Evolutionary conservation across 805 yeast genomes (phyloP).

Genomic region (Pichia nanzhaoensis): DNA sequence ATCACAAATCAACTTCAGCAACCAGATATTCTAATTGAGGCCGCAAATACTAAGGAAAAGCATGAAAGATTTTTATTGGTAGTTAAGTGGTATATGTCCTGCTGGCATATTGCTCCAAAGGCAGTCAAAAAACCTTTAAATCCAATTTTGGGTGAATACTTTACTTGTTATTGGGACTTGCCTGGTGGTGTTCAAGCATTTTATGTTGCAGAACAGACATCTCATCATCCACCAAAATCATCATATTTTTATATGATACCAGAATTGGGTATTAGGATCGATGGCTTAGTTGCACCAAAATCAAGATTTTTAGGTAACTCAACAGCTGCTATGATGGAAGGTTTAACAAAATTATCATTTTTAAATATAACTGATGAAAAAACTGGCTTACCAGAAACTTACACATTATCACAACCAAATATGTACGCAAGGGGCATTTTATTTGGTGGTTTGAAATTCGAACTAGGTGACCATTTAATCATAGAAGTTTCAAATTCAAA

Average conservation of each 20-base stretch:
- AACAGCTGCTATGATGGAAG: conserved; percentile 97
- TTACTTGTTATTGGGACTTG: conserved; percentile 88
- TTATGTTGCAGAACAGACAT: conserved; percentile 89
- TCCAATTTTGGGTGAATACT: conserved; percentile 89
- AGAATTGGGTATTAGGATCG: conserved; percentile 70
- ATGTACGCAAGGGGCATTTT: conserved; percentile 90
- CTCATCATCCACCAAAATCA: conserved; percentile 98
- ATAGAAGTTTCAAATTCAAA: conserved; percentile 56
- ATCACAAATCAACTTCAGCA: conserved; percentile 82
- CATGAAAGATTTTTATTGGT: conserved; percentile 65
- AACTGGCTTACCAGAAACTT: conserved; percentile 51
- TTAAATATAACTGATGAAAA: conserved; percentile 46
- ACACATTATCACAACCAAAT: conserved; percentile 89
- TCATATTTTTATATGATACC: conserved; percentile 88
- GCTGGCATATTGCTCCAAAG: conserved; percentile 98
- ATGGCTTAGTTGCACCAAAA: conserved; percentile 82
- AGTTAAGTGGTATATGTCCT: conserved; percentile 84
- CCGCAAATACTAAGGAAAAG: conserved; percentile 53
- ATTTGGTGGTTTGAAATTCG: conserved; percentile 84
- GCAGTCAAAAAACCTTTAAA: conserved; percentile 97
- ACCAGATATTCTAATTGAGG: conserved; percentile 68
- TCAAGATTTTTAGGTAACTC: conserved; percentile 91
- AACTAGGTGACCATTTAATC: conserved; percentile 87
- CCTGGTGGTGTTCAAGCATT: conserved; percentile 63
- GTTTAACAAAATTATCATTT: conserved; percentile 65